Base-by-base conservation (phyloP, 768 basidiomycete species). In the Leccinellum rugosiceps region DNA sequence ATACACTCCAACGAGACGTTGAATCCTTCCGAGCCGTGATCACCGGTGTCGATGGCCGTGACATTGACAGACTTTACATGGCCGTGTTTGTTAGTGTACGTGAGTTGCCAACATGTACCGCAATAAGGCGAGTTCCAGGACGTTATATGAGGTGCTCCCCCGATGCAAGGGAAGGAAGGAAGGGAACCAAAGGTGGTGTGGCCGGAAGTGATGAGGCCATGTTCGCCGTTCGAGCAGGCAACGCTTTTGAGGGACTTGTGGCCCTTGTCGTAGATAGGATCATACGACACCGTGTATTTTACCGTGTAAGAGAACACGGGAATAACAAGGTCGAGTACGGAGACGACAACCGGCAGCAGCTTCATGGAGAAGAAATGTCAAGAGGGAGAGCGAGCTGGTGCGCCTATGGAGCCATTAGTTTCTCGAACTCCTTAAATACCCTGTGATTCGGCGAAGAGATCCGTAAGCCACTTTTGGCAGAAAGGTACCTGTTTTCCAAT, bases 141-240 rank as follows among this genome's bases (percentile, higher is more conserved):
- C 7, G 67, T 69, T 55, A 87, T 73, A 30, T 77, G 82, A 14
- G 75, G 72, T 1, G 77, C 80, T 1, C 81, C 85, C 28, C 83
- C 85, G 63, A 88, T 83, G 68, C 74, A 68, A 1, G 86, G 84
- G 75, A 85, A 88, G 47, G 70, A 72, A 3, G 86, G 85, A 30
- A 88, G 68, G 35, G 73, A 71, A 11, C 73, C 76, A 53, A 86
- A 81, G 34, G 78, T 84, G 5, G 70, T 75, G 70, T 75, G 85
- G 23, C 65, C 76, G 19, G 48, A 70, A 21, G 76, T 75, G 11
- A 77, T 31, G 19, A 87, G 72, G 14, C 85, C 85, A 54, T 83
- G 72, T 19, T 69, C 57, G 10, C 85, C 84, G 60, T 81, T 72
- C 1, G 80, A 81, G 72, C 83, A 84, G 46, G 77, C 73, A 38